Percentiles rank a stretch among this genome's conserved stretches.
phyloP scores from a whole-genome alignment of 768 basidiomycete genomes.

The Panaeolus cyanescens region DNA sequence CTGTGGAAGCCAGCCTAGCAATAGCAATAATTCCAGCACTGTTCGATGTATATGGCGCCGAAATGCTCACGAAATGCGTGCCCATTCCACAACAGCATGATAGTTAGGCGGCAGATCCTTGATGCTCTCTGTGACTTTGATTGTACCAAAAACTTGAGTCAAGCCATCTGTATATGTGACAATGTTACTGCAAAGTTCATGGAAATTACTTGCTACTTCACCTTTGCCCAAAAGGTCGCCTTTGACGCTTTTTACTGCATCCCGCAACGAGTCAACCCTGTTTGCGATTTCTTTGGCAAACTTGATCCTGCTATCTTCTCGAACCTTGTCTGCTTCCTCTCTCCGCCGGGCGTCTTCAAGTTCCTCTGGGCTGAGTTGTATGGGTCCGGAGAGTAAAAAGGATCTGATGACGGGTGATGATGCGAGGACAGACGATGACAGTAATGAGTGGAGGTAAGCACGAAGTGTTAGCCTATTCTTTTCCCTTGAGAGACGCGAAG shows the following conservation, averaged over 20 bases:
- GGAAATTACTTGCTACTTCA: conserved; percentile 22
- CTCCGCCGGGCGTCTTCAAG: conserved; percentile 73
- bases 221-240: conserved; percentile 92
- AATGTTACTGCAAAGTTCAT: neutral
- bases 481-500: conserved; percentile 75
- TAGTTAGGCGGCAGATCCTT: conserved; percentile 82
- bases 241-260: conserved; percentile 84
- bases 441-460: conserved; percentile 84
- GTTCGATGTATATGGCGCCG: neutral
- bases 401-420: conserved; percentile 85
- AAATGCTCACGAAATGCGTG: conserved; percentile 83
- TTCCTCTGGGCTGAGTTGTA: conserved; percentile 68
- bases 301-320: conserved; percentile 84
- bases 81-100: conserved; percentile 93
- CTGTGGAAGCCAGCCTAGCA: conserved; percentile 86
- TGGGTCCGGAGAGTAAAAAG: conserved; percentile 82
- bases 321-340: conserved; percentile 84
- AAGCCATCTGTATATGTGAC: conserved; percentile 68
- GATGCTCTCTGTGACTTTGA: conserved; percentile 79
- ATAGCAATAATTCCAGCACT: conserved; percentile 6
- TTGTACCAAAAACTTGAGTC: conserved; percentile 83
- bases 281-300: conserved; percentile 87
- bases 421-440: conserved; percentile 71
- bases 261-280: conserved; percentile 84
- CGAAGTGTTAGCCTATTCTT: conserved; percentile 95